Evolutionary conservation across 1,139 yeast genomes (phyloP), one percentile per base, ranked within the genome.

Genomic region (Blastobotrys petasosporus): DNA sequence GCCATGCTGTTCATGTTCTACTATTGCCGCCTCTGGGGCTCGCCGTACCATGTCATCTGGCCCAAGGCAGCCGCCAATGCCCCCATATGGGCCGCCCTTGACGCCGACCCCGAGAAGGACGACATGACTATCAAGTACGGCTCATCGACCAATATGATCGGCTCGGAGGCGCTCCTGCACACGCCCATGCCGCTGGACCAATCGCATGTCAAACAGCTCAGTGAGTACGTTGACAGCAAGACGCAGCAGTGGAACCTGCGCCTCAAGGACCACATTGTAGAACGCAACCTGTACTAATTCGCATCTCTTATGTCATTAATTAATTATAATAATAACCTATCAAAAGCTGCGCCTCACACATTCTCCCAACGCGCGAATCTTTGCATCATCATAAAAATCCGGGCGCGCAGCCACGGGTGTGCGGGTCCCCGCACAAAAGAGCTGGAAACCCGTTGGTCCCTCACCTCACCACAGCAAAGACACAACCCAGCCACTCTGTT

Each of bases 11-110:
- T 80, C 41, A 69, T 88, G 61, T 92, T 94, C 62, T 88, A 87
- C 62, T 39, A 88, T n/a, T 94, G 95, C 12, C 74, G 97, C 54
- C 70, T 75, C 54, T 63, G 80, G 35, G 98, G 97, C 0, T 83
- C 95, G 4, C 82, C 83, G 9, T 83, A 88, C 78, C 96, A 92
- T 62, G 85, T 85, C 58, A 85, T 92, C 41, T 76, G 82, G 33
- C 96, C 97, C 1, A 85, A 87, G 64, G 79, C 73, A 17, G 97
- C 95, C 11, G 95, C 97, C 3, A 84, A 84, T 60, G 87, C 97
- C 0, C 87, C 94, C 1, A 74, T 80, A 2, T 79, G 75, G 64
- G 76, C 75, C 7, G 80, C 84, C 1, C 61, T 72, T 8, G 53
- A 69, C 39, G 76, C 79, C 0, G 71, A 73, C 41, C 63, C 69